Conservation (phyloP, 1,139 yeast species). For the Scheffersomyces illinoinensis region DNA sequence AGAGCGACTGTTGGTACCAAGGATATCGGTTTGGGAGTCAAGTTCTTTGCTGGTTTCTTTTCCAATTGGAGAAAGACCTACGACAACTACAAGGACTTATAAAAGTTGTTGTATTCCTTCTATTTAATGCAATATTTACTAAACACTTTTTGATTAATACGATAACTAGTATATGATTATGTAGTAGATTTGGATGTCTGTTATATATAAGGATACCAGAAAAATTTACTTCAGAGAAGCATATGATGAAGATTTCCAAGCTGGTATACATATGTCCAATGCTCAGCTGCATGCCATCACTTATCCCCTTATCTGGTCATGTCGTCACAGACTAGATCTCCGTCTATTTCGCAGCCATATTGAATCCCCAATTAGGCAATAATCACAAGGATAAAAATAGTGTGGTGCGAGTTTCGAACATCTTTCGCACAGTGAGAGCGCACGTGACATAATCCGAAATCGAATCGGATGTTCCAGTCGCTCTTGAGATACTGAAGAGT, state of each 20-base stretch:
- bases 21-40: constrained; percentile 67
- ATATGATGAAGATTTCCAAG: no score
- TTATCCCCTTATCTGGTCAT: neutral
- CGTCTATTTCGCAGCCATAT: neutral
- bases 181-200: no score
- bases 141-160: neutral
- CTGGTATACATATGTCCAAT: no score
- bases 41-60: constrained; percentile 66
- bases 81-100: constrained; percentile 44
- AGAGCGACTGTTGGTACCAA: constrained; percentile 72
- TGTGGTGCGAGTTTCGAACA: neutral
- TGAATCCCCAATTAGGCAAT: neutral
- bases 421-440: neutral
- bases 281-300: neutral
- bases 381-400: neutral
- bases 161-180: no score
- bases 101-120: neutral
- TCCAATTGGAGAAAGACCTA: constrained; percentile 55
- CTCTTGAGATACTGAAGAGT: neutral
- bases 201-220: no score
- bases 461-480: neutral
- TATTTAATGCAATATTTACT: no score
- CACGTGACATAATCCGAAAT: neutral
- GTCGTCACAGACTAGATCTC: neutral
- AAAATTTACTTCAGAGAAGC: no score